Base-by-base conservation (phyloP, 2,329 filamentous ascomycete species). In the Emydomyces testavorans region DNA sequence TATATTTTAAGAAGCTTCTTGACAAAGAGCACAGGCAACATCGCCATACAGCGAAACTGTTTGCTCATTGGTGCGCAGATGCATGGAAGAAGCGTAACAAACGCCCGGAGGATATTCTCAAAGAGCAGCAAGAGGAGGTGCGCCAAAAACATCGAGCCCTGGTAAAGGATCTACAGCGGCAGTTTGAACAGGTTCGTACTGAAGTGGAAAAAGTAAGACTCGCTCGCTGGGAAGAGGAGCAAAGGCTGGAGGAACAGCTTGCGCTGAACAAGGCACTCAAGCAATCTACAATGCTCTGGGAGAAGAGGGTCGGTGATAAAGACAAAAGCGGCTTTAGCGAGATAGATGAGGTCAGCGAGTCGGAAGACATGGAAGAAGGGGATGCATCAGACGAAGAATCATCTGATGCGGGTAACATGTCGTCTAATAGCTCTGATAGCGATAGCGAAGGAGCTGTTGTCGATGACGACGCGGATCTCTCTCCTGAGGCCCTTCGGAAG, bases 1-100 rank as follows among this genome's bases (percentile, higher is more conserved):
- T 82, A 10, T 83, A 89, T 56, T 90, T 96, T 57, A 80, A 85
- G 40, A 84, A 80, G 57, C 72, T 96, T 29, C 78, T 96, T 68
- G 67, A 82, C 2, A 77, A 79, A 49, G 92, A 98, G 63, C 84
- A 88, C 56, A 78, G 78, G 53, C 75, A 81, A 10, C 90, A 96
- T 64, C 79, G 79, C 29, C 72, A 77, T n/a, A 72, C 76, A 2
- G 90, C 90, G 1, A 94, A 88, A 63, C 78, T 79, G 46, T 65
- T 93, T 46, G 90, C 90, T 1, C 79, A 67, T 34, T 65, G 61
- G 63, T 69, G 66, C 50, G 65, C 65, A 11, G 66, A 69, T 46
- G 66, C 60, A 8, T 68, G 65, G 58, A 60, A 59, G 45, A 68
- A 67, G 50, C 63, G 64, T 32, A 61, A 69, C 50, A 69, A 69